phyloP scores from a whole-genome alignment of 2,329 filamentous ascomycete genomes.

The Chalaropsis thielavioides region DNA sequence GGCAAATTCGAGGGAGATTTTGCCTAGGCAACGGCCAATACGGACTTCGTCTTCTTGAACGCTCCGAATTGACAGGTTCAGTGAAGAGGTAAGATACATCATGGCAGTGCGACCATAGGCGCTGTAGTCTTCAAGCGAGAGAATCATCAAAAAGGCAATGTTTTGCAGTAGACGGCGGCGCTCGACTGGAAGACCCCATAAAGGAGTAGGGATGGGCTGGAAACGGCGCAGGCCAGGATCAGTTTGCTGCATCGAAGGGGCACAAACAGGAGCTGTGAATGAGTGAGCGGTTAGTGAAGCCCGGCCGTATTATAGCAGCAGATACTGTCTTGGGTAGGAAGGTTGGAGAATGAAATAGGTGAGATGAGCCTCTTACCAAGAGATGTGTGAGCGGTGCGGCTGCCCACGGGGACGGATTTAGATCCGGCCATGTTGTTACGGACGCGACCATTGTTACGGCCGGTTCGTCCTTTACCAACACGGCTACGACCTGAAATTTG shows the following conservation, averaged over 20 bases:
- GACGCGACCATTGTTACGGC: slow-evolving; percentile 20
- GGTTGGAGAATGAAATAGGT: not conserved
- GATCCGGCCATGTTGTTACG: slow-evolving; percentile 12
- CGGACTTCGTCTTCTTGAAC: slow-evolving; percentile 60
- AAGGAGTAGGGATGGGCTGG: slow-evolving; percentile 43
- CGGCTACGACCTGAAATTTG: slow-evolving; percentile 25
- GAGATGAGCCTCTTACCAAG: not conserved
- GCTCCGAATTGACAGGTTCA: slow-evolving; percentile 50
- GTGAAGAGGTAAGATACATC: slow-evolving; percentile 52
- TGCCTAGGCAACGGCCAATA: slow-evolving; percentile 58
- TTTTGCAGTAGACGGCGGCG: slow-evolving; percentile 57
- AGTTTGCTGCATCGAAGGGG: slow-evolving; percentile 27
- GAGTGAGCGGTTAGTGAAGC: not conserved
- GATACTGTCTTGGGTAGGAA: no score
- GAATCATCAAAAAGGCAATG: slow-evolving; percentile 52
- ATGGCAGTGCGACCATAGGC: slow-evolving; percentile 60
- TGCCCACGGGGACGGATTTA: slow-evolving; percentile 5
- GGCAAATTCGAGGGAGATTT: slow-evolving; percentile 38
- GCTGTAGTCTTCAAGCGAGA: slow-evolving; percentile 65
- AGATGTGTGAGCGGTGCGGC: slow-evolving; percentile 8
- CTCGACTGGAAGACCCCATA: slow-evolving; percentile 44
- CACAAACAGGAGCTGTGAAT: slow-evolving; percentile 28
- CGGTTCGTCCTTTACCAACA: slow-evolving; percentile 21
- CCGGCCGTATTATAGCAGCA: not conserved
- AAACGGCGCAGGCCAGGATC: slow-evolving; percentile 38